Base-by-base conservation (phyloP, 345 rosid genomes). In the Populus pruinosa region DNA sequence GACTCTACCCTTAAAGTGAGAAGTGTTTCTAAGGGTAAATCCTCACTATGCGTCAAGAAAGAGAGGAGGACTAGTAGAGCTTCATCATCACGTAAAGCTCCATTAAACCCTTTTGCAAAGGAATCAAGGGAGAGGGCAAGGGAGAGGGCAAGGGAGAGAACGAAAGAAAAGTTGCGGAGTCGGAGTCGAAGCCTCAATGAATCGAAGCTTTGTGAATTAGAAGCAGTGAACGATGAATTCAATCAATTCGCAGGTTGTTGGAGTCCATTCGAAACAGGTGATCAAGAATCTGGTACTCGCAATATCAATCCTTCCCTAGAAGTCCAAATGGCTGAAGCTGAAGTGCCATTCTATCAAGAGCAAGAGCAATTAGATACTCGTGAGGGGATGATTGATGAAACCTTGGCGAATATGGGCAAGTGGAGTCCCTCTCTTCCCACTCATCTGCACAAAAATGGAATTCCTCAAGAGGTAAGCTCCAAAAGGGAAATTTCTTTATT, bases 91-190 rank as follows among this genome's bases (percentile, higher is more conserved):
- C 85, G 87, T 35, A 87, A 83, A 81, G 20, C 43, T 70, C 65
- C 50, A 38, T 72, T 76, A 55, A 53, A 71, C 64, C 79, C 85
- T 36, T 83, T 69, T 23, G 76, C 90, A 7, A 90, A 79, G 78
- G 96, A 90, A 36, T 79, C 67, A 2, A 87, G 98, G 71, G 86
- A 72, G 6, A 87, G 83, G 83, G 96, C 94, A 20, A 88, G 98
- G 78, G 94, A 79, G 18, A 82, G 93, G 74, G 98, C 98, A 14
- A 91, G 88, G 70, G 89, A 86, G 70, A 87, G 98, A 80, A 89
- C 98, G 7, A 79, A 39, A 23, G 87, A 81, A 63, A 90, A 91
- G 83, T 29, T 35, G 72, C 23, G 67, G 79, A 68, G 44, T 47
- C 75, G 78, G 67, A 64, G 44, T 41, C 44, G 44, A 41, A 41